Evolutionary conservation across 2,329 filamentous ascomycete species (phyloP), one percentile per base, ranked within the genome.

Genomic region (Fusarium foetens): DNA sequence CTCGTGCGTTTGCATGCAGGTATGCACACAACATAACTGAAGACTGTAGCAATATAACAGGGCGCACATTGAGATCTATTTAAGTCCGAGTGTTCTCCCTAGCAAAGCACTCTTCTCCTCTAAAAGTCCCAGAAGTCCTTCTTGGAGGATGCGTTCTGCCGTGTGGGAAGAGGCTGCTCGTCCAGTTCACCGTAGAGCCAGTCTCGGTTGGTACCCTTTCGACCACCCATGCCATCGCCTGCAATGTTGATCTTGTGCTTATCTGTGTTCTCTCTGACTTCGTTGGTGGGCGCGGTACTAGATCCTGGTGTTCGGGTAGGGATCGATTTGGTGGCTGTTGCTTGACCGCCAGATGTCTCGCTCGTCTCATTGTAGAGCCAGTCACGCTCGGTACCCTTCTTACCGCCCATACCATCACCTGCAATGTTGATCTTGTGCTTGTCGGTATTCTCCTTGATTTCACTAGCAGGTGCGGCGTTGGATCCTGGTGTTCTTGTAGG

Each of bases 141-240:
- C 81, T 83, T 82, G 58, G 80, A 74, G 27, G 81, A 78, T 45
- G 80, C 77, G 33, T 58, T 70, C 76, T 80, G 77, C 45, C 82
- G 82, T 9, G 81, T 79, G 14, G 80, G 71, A 55, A 81, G 79
- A 43, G 79, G 75, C 55, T 79, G 66, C 66, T 85, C 81, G 70
- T 85, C 81, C 39, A 86, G 84, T 19, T 85, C 85, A 45, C 86
- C 70, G 35, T 89, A 88, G 23, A 88, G 82, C 89, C 90, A 92
- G 73, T 85, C 80, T 63, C 87, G 82, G 58, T 86, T 82, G 57
- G 85, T 82, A 46, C 85, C 87, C 79, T 86, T 88, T 74, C 84
- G 84, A 54, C 88, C 88, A 51, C 90, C 90, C 90, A 92, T 92
- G 61, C 91, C 90, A 71, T 91, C 87, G 29, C 89, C 89, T 3